Base-by-base conservation (phyloP, 768 basidiomycete species). In the Russula griseocarnosa region DNA sequence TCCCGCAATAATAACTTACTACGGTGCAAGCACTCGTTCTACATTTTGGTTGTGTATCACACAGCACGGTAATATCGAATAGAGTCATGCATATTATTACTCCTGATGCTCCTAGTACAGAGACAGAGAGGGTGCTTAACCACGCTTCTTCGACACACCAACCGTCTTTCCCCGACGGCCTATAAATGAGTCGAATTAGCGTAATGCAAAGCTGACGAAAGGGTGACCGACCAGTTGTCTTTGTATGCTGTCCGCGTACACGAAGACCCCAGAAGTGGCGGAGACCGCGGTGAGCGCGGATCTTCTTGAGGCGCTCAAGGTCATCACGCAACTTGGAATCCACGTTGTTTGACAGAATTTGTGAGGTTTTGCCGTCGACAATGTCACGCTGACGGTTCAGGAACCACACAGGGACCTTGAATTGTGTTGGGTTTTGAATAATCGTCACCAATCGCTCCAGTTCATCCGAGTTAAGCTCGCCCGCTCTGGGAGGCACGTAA, bases 391-490 rank as follows among this genome's bases (percentile, higher is more conserved):
- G 97, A 78, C 97, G 92, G 86, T 98, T 99, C 76, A 98, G 78
- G 86, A 99, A 98, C 96, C 96, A 99, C 47, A 86, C 84, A 20
- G 97, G 97, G 76, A 99, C 97, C 83, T 99, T 99, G 88, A 96
- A 99, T 77, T 98, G 96, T 8, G 90, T 90, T 34, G 97, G 97
- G 80, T 95, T 98, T 81, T 98, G 97, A 76, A 99, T 96, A 78
- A 99, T 98, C 63, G 92, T 98, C 69, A 99, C 97, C 69, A 99
- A 84, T 62, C 97, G 94, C 81, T 99, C 97, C 59, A 99, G 87
- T 79, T 99, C 97, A 74, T 99, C 97, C 49, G 97, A 95, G 86
- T 99, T 98, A 75, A 99, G 89, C 72, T 99, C 97, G 69, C 97
- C 97, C 71, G 97, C 97, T 57, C 97, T 99, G 75, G 8, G 1